These are phyloP conservation scores for Scorias spongiosa DNA, from an alignment of 2,329 filamentous ascomycete genomes.

Conservation along the genomic window DNA sequence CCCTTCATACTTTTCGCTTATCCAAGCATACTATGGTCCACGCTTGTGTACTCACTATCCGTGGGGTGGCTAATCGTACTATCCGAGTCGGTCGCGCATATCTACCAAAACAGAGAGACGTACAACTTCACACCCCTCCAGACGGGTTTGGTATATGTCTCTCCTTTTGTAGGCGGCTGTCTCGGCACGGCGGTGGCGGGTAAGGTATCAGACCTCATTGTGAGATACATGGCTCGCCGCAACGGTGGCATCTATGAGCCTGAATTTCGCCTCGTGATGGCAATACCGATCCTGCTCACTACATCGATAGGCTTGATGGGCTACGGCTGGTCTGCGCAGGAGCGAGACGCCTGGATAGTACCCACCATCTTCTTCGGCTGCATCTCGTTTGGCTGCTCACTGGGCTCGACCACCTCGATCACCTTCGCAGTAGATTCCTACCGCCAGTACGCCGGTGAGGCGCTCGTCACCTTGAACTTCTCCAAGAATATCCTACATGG, in stretches of 20 bases:
- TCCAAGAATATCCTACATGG: slow-evolving; percentile 90
- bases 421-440: slow-evolving; percentile 93
- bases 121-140: slow-evolving; percentile 75
- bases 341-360: slow-evolving; percentile 69
- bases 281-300: slow-evolving; percentile 57
- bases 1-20: slow-evolving; percentile 81
- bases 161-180: slow-evolving; percentile 75
- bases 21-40: slow-evolving; percentile 77
- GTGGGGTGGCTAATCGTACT: slow-evolving; percentile 93
- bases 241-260: slow-evolving; percentile 95
- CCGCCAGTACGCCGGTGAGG: slow-evolving; percentile 82
- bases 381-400: slow-evolving; percentile 78
- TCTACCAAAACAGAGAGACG: slow-evolving; percentile 52
- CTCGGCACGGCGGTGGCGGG: slow-evolving; percentile 86
- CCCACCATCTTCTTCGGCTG: slow-evolving; percentile 88
- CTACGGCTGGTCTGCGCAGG: slow-evolving; percentile 81
- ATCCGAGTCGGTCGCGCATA: slow-evolving; percentile 68
- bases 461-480: slow-evolving; percentile 86
- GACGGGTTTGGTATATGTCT: slow-evolving; percentile 76
- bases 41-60: slow-evolving; percentile 70
- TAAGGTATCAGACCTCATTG: slow-evolving; percentile 71
- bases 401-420: slow-evolving; percentile 81
- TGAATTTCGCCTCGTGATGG: slow-evolving; percentile 85
- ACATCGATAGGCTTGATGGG: slow-evolving; percentile 83
- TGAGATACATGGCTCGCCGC: slow-evolving; percentile 62